Evolutionary conservation across 1,284 basidiomycete genomes (phyloP).

Genomic region (Hypsizygus ulmarius): DNA sequence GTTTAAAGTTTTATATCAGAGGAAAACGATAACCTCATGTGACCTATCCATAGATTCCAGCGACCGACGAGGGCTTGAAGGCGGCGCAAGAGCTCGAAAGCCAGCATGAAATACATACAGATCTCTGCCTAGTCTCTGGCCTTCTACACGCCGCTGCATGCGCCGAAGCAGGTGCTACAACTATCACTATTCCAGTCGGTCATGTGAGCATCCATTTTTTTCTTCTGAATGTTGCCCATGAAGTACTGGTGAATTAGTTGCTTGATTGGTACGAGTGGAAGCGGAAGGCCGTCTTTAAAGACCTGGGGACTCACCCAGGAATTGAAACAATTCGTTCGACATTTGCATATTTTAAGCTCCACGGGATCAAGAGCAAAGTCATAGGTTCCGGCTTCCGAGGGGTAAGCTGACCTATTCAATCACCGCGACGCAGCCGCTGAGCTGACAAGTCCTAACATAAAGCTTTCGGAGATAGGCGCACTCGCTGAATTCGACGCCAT

Average conservation of each 20-base stretch:
- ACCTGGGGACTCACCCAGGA: slow-evolving; percentile 36
- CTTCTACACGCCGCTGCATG: slow-evolving; percentile 54
- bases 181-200: slow-evolving; percentile 48
- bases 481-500: slow-evolving; percentile 40
- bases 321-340: slow-evolving; percentile 49
- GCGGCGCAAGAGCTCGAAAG: slow-evolving; percentile 43
- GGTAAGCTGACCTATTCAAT: slow-evolving; percentile 26
- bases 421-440: neutral
- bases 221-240: neutral
- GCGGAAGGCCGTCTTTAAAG: slow-evolving; percentile 20
- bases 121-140: slow-evolving; percentile 49
- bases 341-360: slow-evolving; percentile 42
- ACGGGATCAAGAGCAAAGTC: slow-evolving; percentile 40
- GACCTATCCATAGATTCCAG: slow-evolving; percentile 45
- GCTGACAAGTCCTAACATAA: slow-evolving; percentile 7
- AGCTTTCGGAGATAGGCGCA: slow-evolving; percentile 41
- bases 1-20: slow-evolving; percentile 19
- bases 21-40: slow-evolving; percentile 1
- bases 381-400: slow-evolving; percentile 41
- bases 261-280: slow-evolving; percentile 41
- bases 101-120: slow-evolving; percentile 42
- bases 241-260: slow-evolving; percentile 29
- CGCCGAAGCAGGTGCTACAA: slow-evolving; percentile 45
- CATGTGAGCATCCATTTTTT: slow-evolving; percentile 35
- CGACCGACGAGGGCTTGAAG: slow-evolving; percentile 50